Conservation (phyloP, 139 green algal genomes). For the Tetraselmis striata region DNA sequence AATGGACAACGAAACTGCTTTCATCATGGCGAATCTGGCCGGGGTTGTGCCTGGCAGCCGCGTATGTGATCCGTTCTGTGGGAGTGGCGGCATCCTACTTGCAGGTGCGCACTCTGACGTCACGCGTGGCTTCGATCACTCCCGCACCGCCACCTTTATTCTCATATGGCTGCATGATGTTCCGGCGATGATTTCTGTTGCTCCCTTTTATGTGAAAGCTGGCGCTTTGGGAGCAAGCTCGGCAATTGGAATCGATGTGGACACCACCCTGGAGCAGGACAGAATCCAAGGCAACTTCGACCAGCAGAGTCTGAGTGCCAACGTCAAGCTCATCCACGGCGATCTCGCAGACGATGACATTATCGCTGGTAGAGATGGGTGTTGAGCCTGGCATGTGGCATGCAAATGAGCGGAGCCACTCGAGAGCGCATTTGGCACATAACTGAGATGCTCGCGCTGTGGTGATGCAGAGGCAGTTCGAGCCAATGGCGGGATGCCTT, state of each 20-base stretch:
- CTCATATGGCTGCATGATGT: too few relatives aligned
- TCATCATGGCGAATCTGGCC: neutral
- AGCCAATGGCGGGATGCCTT: neutral
- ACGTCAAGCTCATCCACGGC: neutral
- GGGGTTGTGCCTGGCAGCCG: neutral
- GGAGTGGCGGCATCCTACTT: neutral
- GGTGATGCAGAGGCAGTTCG: neutral
- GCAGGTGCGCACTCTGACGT: too few relatives aligned
- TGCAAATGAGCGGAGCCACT: too few relatives aligned
- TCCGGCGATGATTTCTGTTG: too few relatives aligned
- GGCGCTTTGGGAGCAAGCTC: neutral
- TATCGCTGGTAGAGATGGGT: neutral
- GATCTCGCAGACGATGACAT: neutral
- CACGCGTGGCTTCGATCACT: too few relatives aligned
- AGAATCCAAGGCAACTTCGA: neutral
- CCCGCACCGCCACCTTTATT: too few relatives aligned
- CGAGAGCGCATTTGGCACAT: too few relatives aligned
- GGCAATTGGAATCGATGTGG: neutral
- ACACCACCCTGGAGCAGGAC: neutral
- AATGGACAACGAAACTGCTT: neutral
- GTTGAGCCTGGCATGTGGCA: too few relatives aligned
- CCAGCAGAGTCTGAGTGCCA: neutral
- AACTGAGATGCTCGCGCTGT: too few relatives aligned
- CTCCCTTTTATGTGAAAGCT: too few relatives aligned
- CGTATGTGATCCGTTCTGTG: neutral